Conservation (phyloP, 257 asterid genomes). For the Orobanche coerulescens region DNA sequence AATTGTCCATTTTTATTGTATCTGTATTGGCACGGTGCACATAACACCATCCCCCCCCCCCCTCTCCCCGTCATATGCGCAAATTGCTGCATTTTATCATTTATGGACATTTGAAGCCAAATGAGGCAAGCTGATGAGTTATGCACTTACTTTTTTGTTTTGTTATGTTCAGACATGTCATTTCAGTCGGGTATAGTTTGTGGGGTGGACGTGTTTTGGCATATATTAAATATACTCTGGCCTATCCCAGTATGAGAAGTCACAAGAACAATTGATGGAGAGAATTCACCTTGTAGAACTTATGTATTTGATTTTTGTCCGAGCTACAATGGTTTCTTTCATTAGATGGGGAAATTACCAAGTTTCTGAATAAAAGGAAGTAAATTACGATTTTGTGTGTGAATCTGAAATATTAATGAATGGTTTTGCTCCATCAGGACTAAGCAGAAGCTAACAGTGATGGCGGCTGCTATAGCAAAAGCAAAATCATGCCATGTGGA, state of each 20-base stretch:
- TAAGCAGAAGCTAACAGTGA: constrained; percentile 48
- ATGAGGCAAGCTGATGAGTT: not conserved
- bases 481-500: constrained; percentile 79
- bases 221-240: not conserved
- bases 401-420: constrained; percentile 14
- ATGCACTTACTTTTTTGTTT: not conserved
- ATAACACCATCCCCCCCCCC: not conserved
- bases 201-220: not conserved
- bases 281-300: too few relatives aligned
- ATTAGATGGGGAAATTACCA: too few relatives aligned
- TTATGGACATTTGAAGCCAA: not conserved
- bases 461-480: constrained; percentile 68
- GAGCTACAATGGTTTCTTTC: too few relatives aligned
- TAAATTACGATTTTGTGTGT: too few relatives aligned
- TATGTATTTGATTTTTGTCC: too few relatives aligned
- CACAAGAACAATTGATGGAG: too few relatives aligned
- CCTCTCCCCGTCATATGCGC: not conserved
- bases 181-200: not conserved
- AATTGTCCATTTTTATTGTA: not conserved
- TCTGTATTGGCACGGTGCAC: not conserved
- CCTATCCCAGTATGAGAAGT: not conserved
- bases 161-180: not conserved
- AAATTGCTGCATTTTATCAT: not conserved
- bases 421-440: constrained; percentile 43
- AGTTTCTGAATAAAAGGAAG: too few relatives aligned